Evolutionary conservation across 225 moss, liverwort and hornwort genomes (phyloP).

Genomic region (Climacium dendroides): DNA sequence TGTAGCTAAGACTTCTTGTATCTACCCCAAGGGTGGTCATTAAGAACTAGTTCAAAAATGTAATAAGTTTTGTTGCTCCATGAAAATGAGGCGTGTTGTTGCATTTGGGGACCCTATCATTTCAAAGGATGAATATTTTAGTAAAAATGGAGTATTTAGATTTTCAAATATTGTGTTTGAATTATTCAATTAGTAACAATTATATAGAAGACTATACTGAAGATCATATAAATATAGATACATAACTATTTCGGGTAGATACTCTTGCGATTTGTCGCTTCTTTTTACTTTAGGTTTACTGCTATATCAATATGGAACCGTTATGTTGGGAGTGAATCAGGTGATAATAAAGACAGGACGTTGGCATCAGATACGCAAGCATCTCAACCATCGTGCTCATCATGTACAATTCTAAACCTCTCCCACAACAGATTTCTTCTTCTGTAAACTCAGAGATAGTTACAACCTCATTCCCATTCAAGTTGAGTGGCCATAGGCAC

Average conservation of each 20-base stretch:
- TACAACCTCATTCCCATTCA: not conserved
- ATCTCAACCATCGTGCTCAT: conserved; percentile 64
- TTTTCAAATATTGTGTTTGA: not conserved
- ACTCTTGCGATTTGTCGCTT: not conserved
- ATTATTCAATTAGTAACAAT: not conserved
- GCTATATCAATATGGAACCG: not conserved
- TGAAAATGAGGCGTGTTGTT: not conserved
- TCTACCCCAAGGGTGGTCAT: not conserved
- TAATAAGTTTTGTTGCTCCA: not conserved
- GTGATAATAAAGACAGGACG: conserved; percentile 58
- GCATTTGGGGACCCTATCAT: not conserved
- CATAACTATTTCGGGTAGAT: not conserved
- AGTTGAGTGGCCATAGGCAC: not conserved
- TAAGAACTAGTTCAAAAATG: not conserved
- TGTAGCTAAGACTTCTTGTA: not conserved
- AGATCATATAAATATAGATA: not conserved
- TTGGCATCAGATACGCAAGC: conserved; percentile 72
- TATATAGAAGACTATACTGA: not conserved
- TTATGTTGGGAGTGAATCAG: conserved; percentile 4
- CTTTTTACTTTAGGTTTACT: not conserved
- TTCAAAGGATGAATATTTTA: not conserved
- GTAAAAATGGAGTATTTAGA: too few species aligned
- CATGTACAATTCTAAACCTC: conserved; percentile 24
- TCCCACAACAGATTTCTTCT: not conserved
- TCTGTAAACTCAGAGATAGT: not conserved